phyloP scores from a whole-genome alignment of 768 basidiomycete species.

The Lactifluus piperatus region DNA sequence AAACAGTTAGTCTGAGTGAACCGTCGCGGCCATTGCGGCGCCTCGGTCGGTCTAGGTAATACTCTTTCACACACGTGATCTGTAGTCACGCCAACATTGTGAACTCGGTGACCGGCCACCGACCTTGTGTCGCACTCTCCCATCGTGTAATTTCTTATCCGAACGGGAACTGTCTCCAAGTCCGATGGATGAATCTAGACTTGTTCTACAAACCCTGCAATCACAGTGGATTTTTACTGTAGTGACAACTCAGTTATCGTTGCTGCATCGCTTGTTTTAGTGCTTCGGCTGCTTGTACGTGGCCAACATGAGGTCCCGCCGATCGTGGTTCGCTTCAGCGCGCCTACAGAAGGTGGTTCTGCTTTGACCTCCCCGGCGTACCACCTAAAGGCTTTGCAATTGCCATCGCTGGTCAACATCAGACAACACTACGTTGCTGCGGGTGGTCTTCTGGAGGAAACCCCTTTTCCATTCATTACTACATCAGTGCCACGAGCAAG shows the following conservation, averaged over 20 bases:
- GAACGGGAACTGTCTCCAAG: no score
- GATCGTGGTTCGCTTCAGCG: slow-evolving; percentile 14
- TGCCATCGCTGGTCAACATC: neutral
- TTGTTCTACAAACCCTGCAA: no score
- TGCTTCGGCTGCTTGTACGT: neutral
- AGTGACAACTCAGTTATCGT: slow-evolving; percentile 48
- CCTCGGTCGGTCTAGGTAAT: neutral
- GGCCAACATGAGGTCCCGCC: neutral
- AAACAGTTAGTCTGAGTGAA: slow-evolving; percentile 1
- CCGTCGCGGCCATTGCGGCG: slow-evolving; percentile 1
- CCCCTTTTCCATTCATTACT: neutral
- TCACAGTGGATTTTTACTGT: no score
- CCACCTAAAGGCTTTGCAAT: neutral
- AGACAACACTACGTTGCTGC: neutral
- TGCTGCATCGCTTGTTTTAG: slow-evolving; percentile 7
- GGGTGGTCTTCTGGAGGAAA: neutral
- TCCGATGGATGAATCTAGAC: no score
- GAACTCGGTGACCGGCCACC: no score
- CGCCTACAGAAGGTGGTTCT: neutral
- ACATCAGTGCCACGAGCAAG: neutral
- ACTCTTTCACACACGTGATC: slow-evolving; percentile 1
- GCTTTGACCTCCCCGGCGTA: neutral
- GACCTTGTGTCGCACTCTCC: no score
- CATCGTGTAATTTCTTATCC: no score
- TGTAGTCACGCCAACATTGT: neutral